Evolutionary conservation across 257 asterid genomes (phyloP), one percentile per base, ranked within the genome.

Genomic region (Solanum raphanifolium): DNA sequence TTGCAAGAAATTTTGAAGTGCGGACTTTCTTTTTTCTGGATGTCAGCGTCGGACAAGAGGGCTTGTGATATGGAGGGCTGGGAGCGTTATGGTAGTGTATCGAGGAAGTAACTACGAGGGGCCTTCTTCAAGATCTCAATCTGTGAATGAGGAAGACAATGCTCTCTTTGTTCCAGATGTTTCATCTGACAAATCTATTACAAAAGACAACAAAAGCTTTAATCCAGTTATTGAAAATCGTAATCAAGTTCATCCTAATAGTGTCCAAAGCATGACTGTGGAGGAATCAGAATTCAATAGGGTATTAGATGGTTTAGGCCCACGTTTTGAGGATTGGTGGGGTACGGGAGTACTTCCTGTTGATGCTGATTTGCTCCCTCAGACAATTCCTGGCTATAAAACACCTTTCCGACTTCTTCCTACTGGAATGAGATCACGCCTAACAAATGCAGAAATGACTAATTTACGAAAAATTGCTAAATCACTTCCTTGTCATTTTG

Each of bases 301-400:
- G 81, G 90, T 95, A 69, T 93, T 97, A 89, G 98, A 94, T 90
- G 98, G 98, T 89, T 93, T 97, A 90, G 99, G 99, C 72, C 99
- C 98, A 87, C 94, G 99, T 62, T 97, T 94, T 88, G 99, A 97
- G 88, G 98, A 97, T 83, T 97, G 99, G 99, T 97, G 99, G 99
- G 99, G 99, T 86, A 97, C 96, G n/a, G 99, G 99, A 76, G 91
- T 95, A 73, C 98, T 95, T 91, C 99, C 99, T 85, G 98, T 97
- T 81, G 99, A 97, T 90, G 99, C 99, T 87, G 99, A 97, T 92
- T 92, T 93, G 89, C 99, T 97, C 89, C 99, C 98, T 89, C 98
- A 84, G 91, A 91, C 94, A 83, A 88, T 97, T 91, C 94, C 95
- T 34, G 99, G 98, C 89, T 97, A 95, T 76, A 97, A 93, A 88